Conservation (phyloP, 768 basidiomycete species). For the Clavulina sp. region DNA sequence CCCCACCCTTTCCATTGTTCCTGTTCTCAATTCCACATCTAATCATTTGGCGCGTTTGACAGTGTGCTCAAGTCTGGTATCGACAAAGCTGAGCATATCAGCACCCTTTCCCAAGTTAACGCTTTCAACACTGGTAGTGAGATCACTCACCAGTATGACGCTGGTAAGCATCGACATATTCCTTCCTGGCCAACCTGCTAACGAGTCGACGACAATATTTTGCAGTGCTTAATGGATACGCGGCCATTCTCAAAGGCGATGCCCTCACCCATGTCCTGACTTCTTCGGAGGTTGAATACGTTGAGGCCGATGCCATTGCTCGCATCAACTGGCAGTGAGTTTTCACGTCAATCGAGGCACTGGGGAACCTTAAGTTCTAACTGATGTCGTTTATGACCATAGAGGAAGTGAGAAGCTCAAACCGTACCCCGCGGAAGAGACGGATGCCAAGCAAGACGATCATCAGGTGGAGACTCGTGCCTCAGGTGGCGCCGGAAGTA, state of each 20-base stretch:
- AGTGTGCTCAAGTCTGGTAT: conserved; percentile 1
- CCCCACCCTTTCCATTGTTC: neutral
- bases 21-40: no score
- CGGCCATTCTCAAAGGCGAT: neutral
- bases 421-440: neutral
- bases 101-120: neutral
- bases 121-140: neutral
- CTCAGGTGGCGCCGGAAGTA: conserved; percentile 23
- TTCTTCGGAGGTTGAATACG: conserved; percentile 7
- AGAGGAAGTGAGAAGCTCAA: neutral
- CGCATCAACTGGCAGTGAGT: neutral
- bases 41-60: neutral
- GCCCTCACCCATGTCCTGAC: neutral
- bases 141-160: conserved; percentile 9
- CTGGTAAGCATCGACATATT: neutral
- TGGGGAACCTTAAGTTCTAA: neutral
- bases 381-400: neutral
- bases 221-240: conserved; percentile 6
- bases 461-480: conserved; percentile 15
- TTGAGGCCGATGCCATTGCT: conserved; percentile 4
- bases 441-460: neutral
- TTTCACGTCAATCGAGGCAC: neutral
- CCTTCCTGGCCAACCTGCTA: neutral
- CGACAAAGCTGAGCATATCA: neutral
- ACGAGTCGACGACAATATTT: neutral